Evolutionary conservation across 2,329 filamentous ascomycete species (phyloP), one percentile per base, ranked within the genome.

Genomic region (Amylocarpus encephaloides): DNA sequence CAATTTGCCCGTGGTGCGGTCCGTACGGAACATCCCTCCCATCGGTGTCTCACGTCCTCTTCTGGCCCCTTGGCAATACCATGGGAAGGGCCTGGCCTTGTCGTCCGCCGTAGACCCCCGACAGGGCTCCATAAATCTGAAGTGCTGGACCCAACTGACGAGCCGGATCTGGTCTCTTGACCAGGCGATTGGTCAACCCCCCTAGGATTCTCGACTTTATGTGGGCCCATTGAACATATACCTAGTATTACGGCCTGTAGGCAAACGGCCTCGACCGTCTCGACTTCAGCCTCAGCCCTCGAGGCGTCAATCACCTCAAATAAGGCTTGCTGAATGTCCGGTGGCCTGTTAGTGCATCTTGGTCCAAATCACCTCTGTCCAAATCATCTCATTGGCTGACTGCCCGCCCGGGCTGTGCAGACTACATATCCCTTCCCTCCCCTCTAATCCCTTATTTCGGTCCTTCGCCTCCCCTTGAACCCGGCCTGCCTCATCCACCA

Each of bases 71-170:
- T 40, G 38, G 38, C 38, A 40, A 11, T 9, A 5, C 38, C 38
- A 40, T 5, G 11, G 38, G 16, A 30, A n/a, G 15, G 11, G 10
- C 43, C 38, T 46, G 43, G 43, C 43, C 30, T 36, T 34, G 22
- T 46, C 43, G 43, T 46, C 43, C 43, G 33, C 43, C 43, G 43
- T 46, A 46, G 16, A 15, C 18, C 36, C 12, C n/a, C 6, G n/a
- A n/a, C n/a, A n/a, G n/a, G n/a, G n/a, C n/a, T n/a, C n/a, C n/a
- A n/a, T n/a, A n/a, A n/a, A n/a, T n/a, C n/a, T n/a, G n/a, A n/a
- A n/a, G n/a, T n/a, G n/a, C n/a, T n/a, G n/a, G n/a, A n/a, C n/a
- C n/a, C n/a, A n/a, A n/a, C n/a, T n/a, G n/a, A n/a, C n/a, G n/a
- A n/a, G n/a, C n/a, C n/a, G n/a, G n/a, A n/a, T n/a, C n/a, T n/a